Evolutionary conservation across 106 monocot genomes (phyloP), one percentile per base, ranked within the genome.

Genomic region (Hemerocallis citrina): DNA sequence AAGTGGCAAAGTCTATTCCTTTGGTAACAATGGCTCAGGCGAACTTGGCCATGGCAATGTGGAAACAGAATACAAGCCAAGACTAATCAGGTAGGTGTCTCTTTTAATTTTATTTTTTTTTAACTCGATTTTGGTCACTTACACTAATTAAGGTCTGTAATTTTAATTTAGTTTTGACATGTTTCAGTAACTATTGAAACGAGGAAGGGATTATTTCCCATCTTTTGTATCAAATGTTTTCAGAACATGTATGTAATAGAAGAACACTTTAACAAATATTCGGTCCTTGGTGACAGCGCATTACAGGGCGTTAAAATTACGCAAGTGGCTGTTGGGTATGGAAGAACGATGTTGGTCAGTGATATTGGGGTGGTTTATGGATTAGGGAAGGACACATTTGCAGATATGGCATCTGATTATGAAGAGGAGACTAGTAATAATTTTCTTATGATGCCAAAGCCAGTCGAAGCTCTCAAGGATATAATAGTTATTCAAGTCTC

Each of bases 41-140:
- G 74, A 85, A 51, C 85, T 85, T 27, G 85, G 85, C 12, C 85
- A 77, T 68, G 85, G 80, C 30, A 74, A 59, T 37, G 39, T 77
- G 14, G 70, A 77, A 33, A 75, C 79, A 55, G 73, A 66, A 34
- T 79, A 64, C 68, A 75, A 24, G 52, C 84, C 84, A 7, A 72
- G 55, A 17, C 45, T 71, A 9, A 77, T 85, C 34, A 85, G 80
- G 85, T 85, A 27, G 43, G 39, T 64, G 31, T 52, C n/a, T n/a
- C n/a, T n/a, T n/a, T n/a, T n/a, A n/a, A n/a, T n/a, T n/a, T n/a
- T n/a, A n/a, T n/a, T n/a, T n/a, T n/a, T n/a, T n/a, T n/a, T n/a
- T n/a, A n/a, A n/a, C n/a, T n/a, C n/a, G n/a, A n/a, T n/a, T n/a
- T n/a, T n/a, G n/a, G n/a, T n/a, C n/a, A n/a, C n/a, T n/a, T n/a